Percentiles rank a stretch among this genome's conserved stretches.
Evolutionary conservation across 1,284 basidiomycete species (phyloP).

Genomic region (Heterobasidion occidentale): DNA sequence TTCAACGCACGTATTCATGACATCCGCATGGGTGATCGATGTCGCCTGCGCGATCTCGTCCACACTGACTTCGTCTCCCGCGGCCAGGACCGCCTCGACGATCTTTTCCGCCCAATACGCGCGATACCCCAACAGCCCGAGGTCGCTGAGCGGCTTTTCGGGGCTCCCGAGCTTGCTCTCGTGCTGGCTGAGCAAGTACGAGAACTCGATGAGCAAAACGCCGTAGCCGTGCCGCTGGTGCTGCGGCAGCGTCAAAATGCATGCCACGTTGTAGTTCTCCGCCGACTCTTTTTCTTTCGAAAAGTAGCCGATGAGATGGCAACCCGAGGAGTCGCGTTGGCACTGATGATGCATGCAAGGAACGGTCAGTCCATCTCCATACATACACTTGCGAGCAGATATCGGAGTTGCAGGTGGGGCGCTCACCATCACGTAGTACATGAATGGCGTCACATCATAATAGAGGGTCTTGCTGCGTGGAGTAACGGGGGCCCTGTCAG

Average conservation of each 20-base stretch:
- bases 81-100: slow-evolving; percentile 80
- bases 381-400: background rate
- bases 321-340: slow-evolving; percentile 84
- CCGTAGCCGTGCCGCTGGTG: slow-evolving; percentile 96
- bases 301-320: slow-evolving; percentile 97
- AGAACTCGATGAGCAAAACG: slow-evolving; percentile 95
- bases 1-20: slow-evolving; percentile 90
- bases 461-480: slow-evolving; percentile 86
- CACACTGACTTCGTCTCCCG: slow-evolving; percentile 77
- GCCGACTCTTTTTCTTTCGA: slow-evolving; percentile 99
- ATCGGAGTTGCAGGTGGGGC: background rate
- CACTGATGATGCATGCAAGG: slow-evolving; percentile 37
- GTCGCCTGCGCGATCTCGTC: slow-evolving; percentile 98
- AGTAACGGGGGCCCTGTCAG: slow-evolving; percentile 16
- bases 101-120: slow-evolving; percentile 99
- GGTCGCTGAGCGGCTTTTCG: slow-evolving; percentile 95
- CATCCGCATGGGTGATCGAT: slow-evolving; percentile 92
- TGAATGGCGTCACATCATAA: slow-evolving; percentile 99
- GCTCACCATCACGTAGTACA: slow-evolving; percentile 96
- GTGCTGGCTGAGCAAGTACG: slow-evolving; percentile 95
- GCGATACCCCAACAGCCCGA: slow-evolving; percentile 89
- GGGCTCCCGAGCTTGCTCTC: slow-evolving; percentile 95
- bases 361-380: background rate
- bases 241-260: slow-evolving; percentile 96
- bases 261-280: slow-evolving; percentile 98